Conservation (phyloP, 2,329 filamentous ascomycete genomes). For the Sphaceloma murrayae region DNA sequence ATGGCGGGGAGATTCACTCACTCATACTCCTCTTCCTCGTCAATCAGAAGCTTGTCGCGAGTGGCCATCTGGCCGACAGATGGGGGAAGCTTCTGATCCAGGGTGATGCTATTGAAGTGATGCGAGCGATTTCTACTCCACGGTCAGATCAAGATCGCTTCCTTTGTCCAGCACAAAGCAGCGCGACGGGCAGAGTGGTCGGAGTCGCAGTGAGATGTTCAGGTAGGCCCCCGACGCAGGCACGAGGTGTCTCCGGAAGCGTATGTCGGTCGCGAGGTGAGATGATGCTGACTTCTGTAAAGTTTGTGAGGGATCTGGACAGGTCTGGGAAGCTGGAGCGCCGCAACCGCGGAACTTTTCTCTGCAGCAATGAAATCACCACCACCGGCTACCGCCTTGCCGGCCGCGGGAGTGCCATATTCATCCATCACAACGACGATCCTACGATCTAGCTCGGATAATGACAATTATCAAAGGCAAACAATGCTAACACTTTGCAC, state of each 20-base stretch:
- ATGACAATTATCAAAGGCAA: no score
- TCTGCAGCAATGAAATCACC: conserved; percentile 13
- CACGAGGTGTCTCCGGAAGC: no score
- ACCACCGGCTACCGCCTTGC: conserved; percentile 6
- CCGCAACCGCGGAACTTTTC: conserved; percentile 16
- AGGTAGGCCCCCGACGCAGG: no score
- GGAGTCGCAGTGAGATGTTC: no score
- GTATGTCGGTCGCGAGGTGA: not conserved
- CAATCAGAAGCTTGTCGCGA: conserved; percentile 27
- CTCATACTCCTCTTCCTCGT: conserved; percentile 32
- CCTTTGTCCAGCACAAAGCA: conserved; percentile 2
- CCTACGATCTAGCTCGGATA: no score
- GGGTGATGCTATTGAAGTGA: conserved; percentile 6
- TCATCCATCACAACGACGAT: not conserved
- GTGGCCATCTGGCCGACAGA: conserved; percentile 24
- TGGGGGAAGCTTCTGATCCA: conserved; percentile 19
- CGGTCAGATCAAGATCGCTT: not conserved
- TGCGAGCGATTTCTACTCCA: conserved; percentile 4
- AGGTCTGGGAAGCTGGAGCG: conserved; percentile 8
- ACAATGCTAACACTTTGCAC: no score
- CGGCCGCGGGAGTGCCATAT: conserved; percentile 4
- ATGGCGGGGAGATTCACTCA: conserved; percentile 21
- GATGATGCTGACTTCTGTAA: conserved; percentile 4
- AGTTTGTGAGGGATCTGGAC: conserved; percentile 12
- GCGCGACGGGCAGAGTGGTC: not conserved